Evolutionary conservation across 768 basidiomycete genomes (phyloP).

Genomic region (Termitomyces eurrhizus): DNA sequence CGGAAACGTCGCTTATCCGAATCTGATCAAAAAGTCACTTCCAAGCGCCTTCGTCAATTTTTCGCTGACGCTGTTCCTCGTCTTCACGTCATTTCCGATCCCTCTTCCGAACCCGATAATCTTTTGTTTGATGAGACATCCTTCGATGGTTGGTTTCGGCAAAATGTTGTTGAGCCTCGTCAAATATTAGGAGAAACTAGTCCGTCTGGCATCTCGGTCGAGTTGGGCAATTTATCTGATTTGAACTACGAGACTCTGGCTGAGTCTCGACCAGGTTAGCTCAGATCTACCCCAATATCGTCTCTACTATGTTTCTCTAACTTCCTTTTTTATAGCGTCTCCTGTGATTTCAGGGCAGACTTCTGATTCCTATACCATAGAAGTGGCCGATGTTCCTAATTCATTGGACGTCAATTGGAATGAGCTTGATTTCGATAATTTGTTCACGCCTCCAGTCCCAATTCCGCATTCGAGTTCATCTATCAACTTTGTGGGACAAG

Average conservation of each 20-base stretch:
- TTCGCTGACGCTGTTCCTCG: slow-evolving; percentile 16
- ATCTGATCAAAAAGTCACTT: slow-evolving; percentile 11
- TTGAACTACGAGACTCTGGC: slow-evolving; percentile 1
- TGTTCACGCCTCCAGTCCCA: no score
- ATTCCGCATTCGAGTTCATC: no score
- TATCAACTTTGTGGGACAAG: no score
- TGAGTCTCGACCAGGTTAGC: no score
- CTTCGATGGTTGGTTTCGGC: slow-evolving; percentile 33
- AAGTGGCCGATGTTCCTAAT: background rate
- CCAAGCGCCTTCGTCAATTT: slow-evolving; percentile 26
- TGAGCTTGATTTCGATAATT: background rate
- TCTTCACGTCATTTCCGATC: slow-evolving; percentile 25
- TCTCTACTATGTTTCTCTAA: no score
- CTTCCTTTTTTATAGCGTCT: background rate
- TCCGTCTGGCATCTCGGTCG: slow-evolving; percentile 25
- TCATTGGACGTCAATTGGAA: background rate
- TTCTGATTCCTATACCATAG: background rate
- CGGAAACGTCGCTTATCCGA: slow-evolving; percentile 38
- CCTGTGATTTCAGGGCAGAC: background rate
- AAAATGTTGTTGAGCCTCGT: slow-evolving; percentile 22
- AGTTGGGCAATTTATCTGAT: slow-evolving; percentile 26
- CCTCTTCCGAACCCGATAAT: slow-evolving; percentile 18
- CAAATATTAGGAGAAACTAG: slow-evolving; percentile 22
- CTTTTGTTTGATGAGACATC: slow-evolving; percentile 16
- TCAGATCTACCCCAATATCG: no score